A percentile compares a stretch with the other conserved stretches of the same genome.
These are phyloP conservation scores for Davidsoniella eucalypti DNA, from an alignment of 2,329 filamentous ascomycete species.

Conservation along the genomic window DNA sequence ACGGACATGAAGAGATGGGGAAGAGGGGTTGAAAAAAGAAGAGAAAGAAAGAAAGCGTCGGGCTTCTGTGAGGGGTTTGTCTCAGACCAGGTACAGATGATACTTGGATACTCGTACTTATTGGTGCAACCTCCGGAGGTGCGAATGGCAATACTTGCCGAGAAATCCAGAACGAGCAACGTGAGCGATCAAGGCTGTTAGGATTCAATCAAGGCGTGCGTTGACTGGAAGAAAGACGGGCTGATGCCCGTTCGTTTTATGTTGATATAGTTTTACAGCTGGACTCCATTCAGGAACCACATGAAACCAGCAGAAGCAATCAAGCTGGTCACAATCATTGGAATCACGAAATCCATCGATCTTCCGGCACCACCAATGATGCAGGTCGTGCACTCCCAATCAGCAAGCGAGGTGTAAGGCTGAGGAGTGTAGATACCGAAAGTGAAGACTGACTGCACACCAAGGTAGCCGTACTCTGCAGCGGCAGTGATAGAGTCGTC, in stretches of 20 bases:
- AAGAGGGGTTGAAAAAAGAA: background rate
- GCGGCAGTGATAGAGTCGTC: conserved; percentile 32
- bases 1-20: background rate
- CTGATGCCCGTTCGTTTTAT: background rate
- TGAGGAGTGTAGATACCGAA: conserved; percentile 42
- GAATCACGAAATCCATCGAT: background rate
- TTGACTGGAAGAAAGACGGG: background rate
- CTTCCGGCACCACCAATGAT: conserved; percentile 25
- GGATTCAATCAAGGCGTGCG: background rate
- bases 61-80: too few species aligned
- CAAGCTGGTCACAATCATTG: conserved; percentile 25
- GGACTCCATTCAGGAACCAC: conserved; percentile 43
- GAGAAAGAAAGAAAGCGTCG: too few species aligned
- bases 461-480: conserved; percentile 39
- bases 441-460: conserved; percentile 28
- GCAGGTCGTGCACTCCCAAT: conserved; percentile 43
- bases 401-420: conserved; percentile 32
- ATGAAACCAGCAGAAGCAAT: conserved; percentile 44
- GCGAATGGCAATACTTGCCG: background rate
- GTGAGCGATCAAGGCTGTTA: background rate
- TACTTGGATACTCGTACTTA: too few species aligned
- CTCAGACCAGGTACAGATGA: too few species aligned
- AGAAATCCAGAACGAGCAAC: background rate
- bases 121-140: too few species aligned
- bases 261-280: conserved; percentile 16